Conservation (phyloP, 768 basidiomycete species). For the Phylloporus rhodoxanthus region DNA sequence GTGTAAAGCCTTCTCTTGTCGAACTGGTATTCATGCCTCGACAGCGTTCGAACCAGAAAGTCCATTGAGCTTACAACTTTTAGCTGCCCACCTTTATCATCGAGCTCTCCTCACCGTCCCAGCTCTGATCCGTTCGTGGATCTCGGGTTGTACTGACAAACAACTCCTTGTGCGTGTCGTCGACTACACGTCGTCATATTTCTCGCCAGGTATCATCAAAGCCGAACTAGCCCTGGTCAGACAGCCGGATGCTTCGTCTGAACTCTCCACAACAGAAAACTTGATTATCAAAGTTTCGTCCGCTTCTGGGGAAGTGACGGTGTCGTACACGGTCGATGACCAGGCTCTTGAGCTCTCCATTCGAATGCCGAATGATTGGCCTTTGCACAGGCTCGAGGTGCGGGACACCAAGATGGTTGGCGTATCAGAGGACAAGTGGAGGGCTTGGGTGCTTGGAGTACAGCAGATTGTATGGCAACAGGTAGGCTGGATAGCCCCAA, state of each 20-base stretch:
- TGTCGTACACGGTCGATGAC: conserved; percentile 85
- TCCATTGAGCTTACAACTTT: conserved; percentile 48
- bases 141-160: conserved; percentile 82
- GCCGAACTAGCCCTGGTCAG: conserved; percentile 76
- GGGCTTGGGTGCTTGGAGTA: conserved; percentile 88
- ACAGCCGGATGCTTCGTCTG: conserved; percentile 45
- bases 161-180: conserved; percentile 75
- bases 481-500: conserved; percentile 41
- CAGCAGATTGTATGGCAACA: conserved; percentile 87
- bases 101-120: conserved; percentile 80
- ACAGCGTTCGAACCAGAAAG: conserved; percentile 56
- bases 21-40: neutral
- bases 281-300: conserved; percentile 71
- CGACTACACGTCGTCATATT: conserved; percentile 73
- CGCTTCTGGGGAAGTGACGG: conserved; percentile 75
- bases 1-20: conserved; percentile 21
- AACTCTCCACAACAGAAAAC: conserved; percentile 62
- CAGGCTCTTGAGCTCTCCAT: conserved; percentile 86
- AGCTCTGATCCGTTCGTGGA: conserved; percentile 80
- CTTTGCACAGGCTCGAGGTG: conserved; percentile 83
- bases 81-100: conserved; percentile 87
- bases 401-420: conserved; percentile 79
- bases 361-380: conserved; percentile 86
- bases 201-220: conserved; percentile 84
- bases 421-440: conserved; percentile 85